Conservation (phyloP, 177 flowering plant genomes). For the Vitis hybrid region DNA sequence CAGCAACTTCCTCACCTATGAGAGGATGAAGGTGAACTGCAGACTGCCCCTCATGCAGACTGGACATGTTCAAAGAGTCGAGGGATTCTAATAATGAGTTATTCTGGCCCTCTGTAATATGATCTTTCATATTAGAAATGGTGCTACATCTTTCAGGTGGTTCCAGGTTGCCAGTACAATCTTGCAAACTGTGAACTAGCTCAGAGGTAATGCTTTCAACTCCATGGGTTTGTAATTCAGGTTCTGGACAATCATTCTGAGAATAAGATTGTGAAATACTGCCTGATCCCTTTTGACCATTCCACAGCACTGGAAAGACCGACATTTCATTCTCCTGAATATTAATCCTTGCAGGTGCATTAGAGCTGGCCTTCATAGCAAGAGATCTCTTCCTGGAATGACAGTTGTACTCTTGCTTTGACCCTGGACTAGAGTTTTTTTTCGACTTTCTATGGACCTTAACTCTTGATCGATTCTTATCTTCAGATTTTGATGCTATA, state of each 20-base stretch:
- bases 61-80: constrained; percentile 14
- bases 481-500: constrained; percentile 21
- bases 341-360: constrained; percentile 15
- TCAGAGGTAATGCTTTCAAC: constrained; percentile 17
- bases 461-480: constrained; percentile 18
- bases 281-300: constrained; percentile 9
- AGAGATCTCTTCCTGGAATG: constrained; percentile 26
- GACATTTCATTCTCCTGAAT: constrained; percentile 19
- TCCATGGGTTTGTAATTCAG: constrained; percentile 9
- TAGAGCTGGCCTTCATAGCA: constrained; percentile 19
- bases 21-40: constrained; percentile 22
- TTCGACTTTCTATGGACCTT: constrained; percentile 29
- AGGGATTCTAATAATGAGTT: constrained; percentile 8
- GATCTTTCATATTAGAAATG: constrained; percentile 10
- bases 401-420: constrained; percentile 26
- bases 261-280: constrained; percentile 15
- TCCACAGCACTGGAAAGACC: constrained; percentile 12
- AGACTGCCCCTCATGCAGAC: constrained; percentile 15
- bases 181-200: constrained; percentile 17
- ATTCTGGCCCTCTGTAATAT: constrained; percentile 5
- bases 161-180: constrained; percentile 15
- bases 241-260: constrained; percentile 9
- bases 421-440: constrained; percentile 21
- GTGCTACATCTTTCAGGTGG: constrained; percentile 6
- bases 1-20: constrained; percentile 14